Conservation (phyloP, 495 filamentous ascomycete genomes). For the Xylaria grammica region DNA sequence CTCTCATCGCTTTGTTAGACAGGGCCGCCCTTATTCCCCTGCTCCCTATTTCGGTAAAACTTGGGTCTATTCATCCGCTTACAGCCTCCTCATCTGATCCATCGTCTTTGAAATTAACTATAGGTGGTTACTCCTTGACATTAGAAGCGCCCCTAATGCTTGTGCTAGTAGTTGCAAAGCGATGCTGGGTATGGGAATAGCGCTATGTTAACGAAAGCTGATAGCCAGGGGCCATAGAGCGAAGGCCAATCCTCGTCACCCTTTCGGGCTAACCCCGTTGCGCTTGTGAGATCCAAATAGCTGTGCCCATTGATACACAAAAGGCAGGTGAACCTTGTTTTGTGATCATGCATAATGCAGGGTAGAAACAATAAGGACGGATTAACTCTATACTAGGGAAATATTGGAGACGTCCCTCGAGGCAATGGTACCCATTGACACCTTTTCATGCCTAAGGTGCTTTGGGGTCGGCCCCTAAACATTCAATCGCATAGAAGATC, state of each 20-base stretch:
- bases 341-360: conserved; percentile 11
- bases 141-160: conserved; percentile 28
- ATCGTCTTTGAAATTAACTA: conserved; percentile 28
- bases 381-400: conserved; percentile 3
- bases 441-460: not conserved
- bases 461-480: conserved; percentile 3
- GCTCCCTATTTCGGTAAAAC: conserved; percentile 30
- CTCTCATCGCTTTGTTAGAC: conserved; percentile 25
- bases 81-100: conserved; percentile 7
- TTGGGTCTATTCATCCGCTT: conserved; percentile 23
- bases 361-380: not conserved
- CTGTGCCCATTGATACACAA: not conserved
- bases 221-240: not conserved
- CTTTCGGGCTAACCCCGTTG: not conserved
- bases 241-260: conserved; percentile 9
- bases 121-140: conserved; percentile 25
- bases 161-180: not conserved
- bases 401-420: conserved; percentile 1
- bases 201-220: not conserved
- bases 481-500: conserved; percentile 8
- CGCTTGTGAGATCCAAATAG: not conserved
- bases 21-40: conserved; percentile 26
- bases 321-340: conserved; percentile 1
- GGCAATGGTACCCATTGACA: not conserved
- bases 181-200: not conserved